Percentiles rank a stretch among this genome's conserved stretches.
These are phyloP conservation scores for Danielozyma ontarioensis DNA, from an alignment of 805 yeast genomes.

Conservation along the genomic window DNA sequence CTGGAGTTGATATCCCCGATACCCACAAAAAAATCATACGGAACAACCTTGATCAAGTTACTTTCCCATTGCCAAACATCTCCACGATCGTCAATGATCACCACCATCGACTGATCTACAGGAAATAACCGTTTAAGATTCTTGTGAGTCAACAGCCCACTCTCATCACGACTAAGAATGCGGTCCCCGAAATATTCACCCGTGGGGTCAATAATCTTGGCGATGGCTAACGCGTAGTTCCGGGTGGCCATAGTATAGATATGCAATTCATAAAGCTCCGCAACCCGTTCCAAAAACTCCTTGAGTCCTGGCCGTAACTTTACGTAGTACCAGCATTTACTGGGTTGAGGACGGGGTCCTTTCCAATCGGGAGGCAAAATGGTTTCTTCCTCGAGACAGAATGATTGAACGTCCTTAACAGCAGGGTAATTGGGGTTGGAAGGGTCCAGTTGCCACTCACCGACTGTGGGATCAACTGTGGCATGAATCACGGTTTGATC, in stretches of 20 bases:
- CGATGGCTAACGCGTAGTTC: conserved; percentile 85
- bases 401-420: conserved; percentile 73
- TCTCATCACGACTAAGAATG: conserved; percentile 88
- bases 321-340: conserved; percentile 83
- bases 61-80: conserved; percentile 99
- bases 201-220: conserved; percentile 85
- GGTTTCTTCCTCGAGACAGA: conserved; percentile 73
- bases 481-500: conserved; percentile 98
- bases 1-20: conserved; percentile 95
- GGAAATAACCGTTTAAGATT: conserved; percentile 87
- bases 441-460: conserved; percentile 91
- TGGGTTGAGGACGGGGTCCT: conserved; percentile 56
- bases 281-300: conserved; percentile 62
- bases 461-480: conserved; percentile 95
- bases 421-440: conserved; percentile 80
- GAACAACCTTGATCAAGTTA: conserved; percentile 85
- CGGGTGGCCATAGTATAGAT: conserved; percentile 98
- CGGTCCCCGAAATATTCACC: conserved; percentile 87
- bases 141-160: conserved; percentile 88
- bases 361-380: conserved; percentile 51
- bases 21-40: conserved; percentile 94
- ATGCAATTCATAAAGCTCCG: conserved; percentile 77
- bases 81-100: conserved; percentile 93
- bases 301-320: conserved; percentile 84
- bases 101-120: conserved; percentile 94